Evolutionary conservation across 306 rosid species (phyloP), one percentile per base, ranked within the genome.

Genomic region (Vachellia pachyceras): DNA sequence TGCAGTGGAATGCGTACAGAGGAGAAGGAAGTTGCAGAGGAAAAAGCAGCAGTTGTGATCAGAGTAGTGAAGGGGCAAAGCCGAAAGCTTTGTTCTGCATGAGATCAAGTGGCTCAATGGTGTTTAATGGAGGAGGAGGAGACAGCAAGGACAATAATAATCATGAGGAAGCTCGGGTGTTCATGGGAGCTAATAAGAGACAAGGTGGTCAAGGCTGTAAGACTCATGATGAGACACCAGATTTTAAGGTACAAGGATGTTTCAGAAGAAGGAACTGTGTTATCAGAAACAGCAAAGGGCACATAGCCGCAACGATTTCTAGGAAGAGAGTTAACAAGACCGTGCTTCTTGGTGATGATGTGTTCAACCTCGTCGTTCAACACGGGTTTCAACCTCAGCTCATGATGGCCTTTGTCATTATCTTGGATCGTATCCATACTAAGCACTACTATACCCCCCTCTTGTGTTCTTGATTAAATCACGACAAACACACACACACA

Each of bases 181-280:
- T 82, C 66, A 77, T 85, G 81, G 80, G 45, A 40, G 1, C 47
- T 3, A 79, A 36, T 4, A 5, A 54, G 61, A 54, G 10, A 55
- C 63, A 55, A 25, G 14, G 33, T 29, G 67, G 39, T 5, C 68
- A 61, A 61, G 68, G 68, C 2, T 61, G 68, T 5, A 61, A 61
- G 18, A 6, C 40, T 61, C 41, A 61, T 61, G 68, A 29, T 15
- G 71, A n/a, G 6, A 3, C 68, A n/a, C 86, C 90, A 15, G 90
- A 87, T 77, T 87, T 82, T 70, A 85, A 60, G 77, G 76, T 87
- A 7, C 84, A 85, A 18, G 90, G 90, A 15, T 84, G 90, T 72
- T 87, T 87, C 40, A 36, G 82, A 76, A 82, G 82, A 54, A 77
- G 90, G 42, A 85, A 80, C 50, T 87, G 90, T 83, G 72, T 78